phyloP scores from a whole-genome alignment of 208 protist species.

The Kentomonas sorsogonicus region DNA sequence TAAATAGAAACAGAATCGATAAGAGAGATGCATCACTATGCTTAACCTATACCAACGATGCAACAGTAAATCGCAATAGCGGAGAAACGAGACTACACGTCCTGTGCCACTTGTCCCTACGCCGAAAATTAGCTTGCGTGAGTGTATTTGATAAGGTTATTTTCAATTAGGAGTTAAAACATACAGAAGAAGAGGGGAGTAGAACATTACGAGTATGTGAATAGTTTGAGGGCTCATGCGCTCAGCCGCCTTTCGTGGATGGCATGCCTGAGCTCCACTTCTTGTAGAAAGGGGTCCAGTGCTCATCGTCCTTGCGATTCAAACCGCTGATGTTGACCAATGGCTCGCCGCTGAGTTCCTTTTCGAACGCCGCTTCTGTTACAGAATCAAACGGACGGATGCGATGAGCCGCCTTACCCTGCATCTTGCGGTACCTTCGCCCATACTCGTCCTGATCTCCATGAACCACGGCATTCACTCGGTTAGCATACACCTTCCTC shows the following conservation, averaged over 20 bases:
- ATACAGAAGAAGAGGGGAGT: background rate
- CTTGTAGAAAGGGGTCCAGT: constrained; percentile 44
- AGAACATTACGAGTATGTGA: background rate
- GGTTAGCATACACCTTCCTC: constrained; percentile 75
- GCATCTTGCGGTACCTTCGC: constrained; percentile 62
- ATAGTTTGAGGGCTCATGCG: background rate
- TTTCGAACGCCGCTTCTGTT: too few relatives aligned
- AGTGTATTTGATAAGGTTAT: too few relatives aligned
- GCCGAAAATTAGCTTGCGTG: too few relatives aligned
- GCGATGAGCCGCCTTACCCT: too few relatives aligned
- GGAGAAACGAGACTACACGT: too few relatives aligned
- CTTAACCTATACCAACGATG: too few relatives aligned
- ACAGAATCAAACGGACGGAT: too few relatives aligned
- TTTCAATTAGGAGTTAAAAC: constrained; percentile 3
- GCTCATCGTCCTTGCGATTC: constrained; percentile 48
- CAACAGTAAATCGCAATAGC: too few relatives aligned
- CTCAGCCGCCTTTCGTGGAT: constrained; percentile 27
- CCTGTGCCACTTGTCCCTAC: too few relatives aligned
- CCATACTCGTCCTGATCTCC: constrained; percentile 86
- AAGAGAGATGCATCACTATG: too few relatives aligned
- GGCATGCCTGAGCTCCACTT: constrained; percentile 59
- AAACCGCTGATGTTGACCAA: constrained; percentile 28
- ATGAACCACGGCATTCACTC: constrained; percentile 81
- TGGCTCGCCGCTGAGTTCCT: too few relatives aligned
- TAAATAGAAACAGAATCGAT: too few relatives aligned